These are phyloP conservation scores for Plasmodium inui DNA, from an alignment of 169 alveolate genomes.

Conservation along the genomic window DNA sequence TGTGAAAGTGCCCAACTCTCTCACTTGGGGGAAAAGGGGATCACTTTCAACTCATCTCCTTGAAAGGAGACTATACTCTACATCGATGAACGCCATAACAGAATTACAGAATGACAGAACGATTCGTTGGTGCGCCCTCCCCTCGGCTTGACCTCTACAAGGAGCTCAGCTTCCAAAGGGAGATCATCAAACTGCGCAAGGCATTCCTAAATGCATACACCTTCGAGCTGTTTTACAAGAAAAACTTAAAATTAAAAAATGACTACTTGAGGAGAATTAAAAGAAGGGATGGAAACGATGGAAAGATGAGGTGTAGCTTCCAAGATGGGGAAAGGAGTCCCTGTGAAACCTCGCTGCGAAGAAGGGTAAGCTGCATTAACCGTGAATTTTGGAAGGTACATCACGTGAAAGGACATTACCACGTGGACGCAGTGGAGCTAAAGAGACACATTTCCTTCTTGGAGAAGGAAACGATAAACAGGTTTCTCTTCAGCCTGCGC, in stretches of 20 bases:
- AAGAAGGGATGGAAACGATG: background rate
- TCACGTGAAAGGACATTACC: background rate
- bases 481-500: conserved; percentile 22
- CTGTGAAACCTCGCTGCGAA: background rate
- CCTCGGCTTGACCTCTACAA: background rate
- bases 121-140: background rate
- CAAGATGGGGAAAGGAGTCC: background rate
- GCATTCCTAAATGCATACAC: conserved; percentile 22
- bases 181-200: conserved; percentile 29
- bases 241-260: conserved; percentile 29
- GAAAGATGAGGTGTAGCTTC: background rate
- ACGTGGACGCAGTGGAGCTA: background rate
- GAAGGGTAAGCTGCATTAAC: background rate
- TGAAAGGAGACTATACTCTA: background rate
- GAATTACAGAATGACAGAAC: conserved; percentile 1
- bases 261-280: background rate
- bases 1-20: background rate
- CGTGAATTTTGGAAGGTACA: background rate
- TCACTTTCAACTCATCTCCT: background rate
- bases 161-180: conserved; percentile 32
- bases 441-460: conserved; percentile 25
- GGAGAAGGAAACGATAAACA: conserved; percentile 47
- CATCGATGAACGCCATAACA: too few species aligned
- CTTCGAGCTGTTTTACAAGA: conserved; percentile 6
- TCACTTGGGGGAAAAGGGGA: background rate